Conservation (phyloP, 768 basidiomycete species). For the Boletus rubroflammeus region DNA sequence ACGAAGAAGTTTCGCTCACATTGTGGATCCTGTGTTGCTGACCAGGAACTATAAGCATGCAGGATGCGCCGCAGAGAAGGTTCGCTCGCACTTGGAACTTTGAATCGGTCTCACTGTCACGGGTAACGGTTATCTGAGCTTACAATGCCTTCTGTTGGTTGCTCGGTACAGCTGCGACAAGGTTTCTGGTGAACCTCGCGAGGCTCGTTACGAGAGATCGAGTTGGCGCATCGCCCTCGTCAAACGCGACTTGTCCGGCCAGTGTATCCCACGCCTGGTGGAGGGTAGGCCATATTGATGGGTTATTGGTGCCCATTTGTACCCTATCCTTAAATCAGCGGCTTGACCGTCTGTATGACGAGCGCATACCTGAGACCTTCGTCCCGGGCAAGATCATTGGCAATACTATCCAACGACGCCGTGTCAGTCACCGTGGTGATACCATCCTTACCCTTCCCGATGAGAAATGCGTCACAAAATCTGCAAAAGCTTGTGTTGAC, state of each 20-base stretch:
- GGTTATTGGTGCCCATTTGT: conserved; percentile 35
- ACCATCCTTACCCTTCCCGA: conserved; percentile 24
- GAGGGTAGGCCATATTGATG: conserved; percentile 53
- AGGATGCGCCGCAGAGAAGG: conserved; percentile 62
- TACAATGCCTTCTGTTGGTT: conserved; percentile 77
- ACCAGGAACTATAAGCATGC: conserved; percentile 75
- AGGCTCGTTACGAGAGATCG: conserved; percentile 46
- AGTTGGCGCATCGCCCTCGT: conserved; percentile 33
- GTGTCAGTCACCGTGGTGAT: conserved; percentile 16
- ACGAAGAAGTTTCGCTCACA: conserved; percentile 39
- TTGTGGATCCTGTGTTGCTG: conserved; percentile 55
- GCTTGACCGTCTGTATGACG: background rate
- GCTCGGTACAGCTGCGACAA: conserved; percentile 68
- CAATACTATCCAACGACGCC: conserved; percentile 46
- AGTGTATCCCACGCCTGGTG: conserved; percentile 50
- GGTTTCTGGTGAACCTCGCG: conserved; percentile 79
- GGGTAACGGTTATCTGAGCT: conserved; percentile 29
- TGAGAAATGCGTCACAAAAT: conserved; percentile 41
- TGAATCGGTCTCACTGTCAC: conserved; percentile 1
- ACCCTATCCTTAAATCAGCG: conserved; percentile 24
- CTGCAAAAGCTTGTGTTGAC: conserved; percentile 36
- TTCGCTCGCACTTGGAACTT: conserved; percentile 60
- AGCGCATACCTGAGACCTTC: conserved; percentile 32
- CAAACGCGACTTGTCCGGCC: conserved; percentile 33
- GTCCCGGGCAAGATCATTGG: conserved; percentile 49